A percentile compares a stretch with the other conserved stretches of the same genome.
These are phyloP conservation scores for Aspergillus asperescens DNA, from an alignment of 495 filamentous ascomycete species.

Conservation along the genomic window DNA sequence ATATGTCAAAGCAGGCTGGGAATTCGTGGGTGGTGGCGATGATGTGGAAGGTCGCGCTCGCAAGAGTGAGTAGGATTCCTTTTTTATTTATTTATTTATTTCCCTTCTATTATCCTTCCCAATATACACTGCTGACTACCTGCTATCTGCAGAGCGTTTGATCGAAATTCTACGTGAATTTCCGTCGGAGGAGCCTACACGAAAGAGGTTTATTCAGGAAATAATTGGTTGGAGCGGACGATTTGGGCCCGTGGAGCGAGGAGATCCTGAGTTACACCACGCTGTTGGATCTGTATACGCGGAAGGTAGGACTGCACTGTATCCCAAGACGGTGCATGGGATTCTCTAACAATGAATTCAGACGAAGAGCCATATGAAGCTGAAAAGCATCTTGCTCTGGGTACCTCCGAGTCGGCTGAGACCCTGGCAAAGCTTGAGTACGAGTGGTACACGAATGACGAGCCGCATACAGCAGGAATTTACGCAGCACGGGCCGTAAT, in stretches of 20 bases:
- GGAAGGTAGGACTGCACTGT: slow-evolving; percentile 50
- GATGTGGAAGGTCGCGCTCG: slow-evolving; percentile 35
- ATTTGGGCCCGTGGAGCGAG: slow-evolving; percentile 80
- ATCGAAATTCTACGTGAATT: slow-evolving; percentile 70
- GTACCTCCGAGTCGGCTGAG: slow-evolving; percentile 83
- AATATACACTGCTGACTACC: not conserved
- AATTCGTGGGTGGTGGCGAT: slow-evolving; percentile 56
- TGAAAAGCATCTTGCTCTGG: slow-evolving; percentile 82
- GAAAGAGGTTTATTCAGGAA: slow-evolving; percentile 87
- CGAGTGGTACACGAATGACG: slow-evolving; percentile 86
- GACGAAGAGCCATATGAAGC: slow-evolving; percentile 89
- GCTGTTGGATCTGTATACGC: slow-evolving; percentile 83
- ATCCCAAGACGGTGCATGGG: not conserved
- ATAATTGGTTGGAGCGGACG: slow-evolving; percentile 84
- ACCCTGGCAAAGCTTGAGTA: slow-evolving; percentile 78
- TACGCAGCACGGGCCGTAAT: slow-evolving; percentile 88
- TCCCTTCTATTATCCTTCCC: not conserved
- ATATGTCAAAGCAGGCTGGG: slow-evolving; percentile 74
- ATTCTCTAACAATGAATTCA: slow-evolving; percentile 24
- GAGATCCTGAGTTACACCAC: slow-evolving; percentile 94
- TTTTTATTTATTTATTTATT: not conserved
- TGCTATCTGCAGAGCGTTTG: slow-evolving; percentile 43
- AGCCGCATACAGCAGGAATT: slow-evolving; percentile 79
- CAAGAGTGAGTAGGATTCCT: slow-evolving; percentile 37
- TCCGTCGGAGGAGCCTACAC: slow-evolving; percentile 73